phyloP scores from a whole-genome alignment of 2,329 filamentous ascomycete genomes.

The Colletotrichum filicis region DNA sequence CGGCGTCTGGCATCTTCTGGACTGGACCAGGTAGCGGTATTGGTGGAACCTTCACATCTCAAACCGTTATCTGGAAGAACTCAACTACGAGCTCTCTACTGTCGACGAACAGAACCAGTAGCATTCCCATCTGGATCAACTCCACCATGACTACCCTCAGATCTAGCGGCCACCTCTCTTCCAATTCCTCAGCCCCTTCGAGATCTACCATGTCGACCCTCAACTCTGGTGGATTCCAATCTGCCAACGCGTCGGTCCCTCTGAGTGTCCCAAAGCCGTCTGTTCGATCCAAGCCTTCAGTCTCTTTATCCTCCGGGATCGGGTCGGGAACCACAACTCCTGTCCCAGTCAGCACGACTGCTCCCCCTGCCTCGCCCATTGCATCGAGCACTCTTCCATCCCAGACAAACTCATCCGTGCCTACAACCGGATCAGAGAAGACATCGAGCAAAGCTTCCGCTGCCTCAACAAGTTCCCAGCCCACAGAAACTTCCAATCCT shows the following conservation, averaged over 20 bases:
- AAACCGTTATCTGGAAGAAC: neutral
- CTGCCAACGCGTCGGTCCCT: neutral
- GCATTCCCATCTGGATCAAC: neutral
- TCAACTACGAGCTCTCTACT: neutral
- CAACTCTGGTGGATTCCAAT: neutral
- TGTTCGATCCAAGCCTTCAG: neutral
- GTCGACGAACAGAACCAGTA: neutral
- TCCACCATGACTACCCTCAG: neutral
- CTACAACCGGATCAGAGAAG: neutral
- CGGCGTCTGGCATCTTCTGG: neutral
- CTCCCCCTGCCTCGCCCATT: neutral
- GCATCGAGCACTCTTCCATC: conserved; percentile 18
- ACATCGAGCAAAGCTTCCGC: neutral
- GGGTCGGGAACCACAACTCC: neutral
- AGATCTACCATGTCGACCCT: neutral
- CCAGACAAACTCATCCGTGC: neutral
- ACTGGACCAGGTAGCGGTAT: neutral
- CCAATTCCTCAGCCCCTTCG: too few relatives aligned
- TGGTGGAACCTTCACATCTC: neutral
- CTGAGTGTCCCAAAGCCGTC: neutral
- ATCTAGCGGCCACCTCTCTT: neutral
- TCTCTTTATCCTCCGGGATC: neutral
- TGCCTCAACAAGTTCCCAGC: neutral
- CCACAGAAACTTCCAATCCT: neutral
- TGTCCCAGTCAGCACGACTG: too few relatives aligned